Evolutionary conservation across 2,329 filamentous ascomycete species (phyloP).

Genomic region (Ceratocystis cubensis): DNA sequence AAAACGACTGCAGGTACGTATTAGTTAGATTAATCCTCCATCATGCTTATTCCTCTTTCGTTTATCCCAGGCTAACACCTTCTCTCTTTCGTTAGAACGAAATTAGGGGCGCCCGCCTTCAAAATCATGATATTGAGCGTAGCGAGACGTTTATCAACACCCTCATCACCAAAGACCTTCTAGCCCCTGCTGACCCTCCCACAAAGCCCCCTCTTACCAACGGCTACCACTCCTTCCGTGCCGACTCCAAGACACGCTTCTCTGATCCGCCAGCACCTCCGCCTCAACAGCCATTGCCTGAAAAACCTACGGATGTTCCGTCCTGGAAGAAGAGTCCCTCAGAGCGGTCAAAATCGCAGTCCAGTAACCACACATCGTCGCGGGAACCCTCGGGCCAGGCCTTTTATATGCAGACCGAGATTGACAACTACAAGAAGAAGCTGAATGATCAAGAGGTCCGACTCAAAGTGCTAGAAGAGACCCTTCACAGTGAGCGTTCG

Average conservation of each 20-base stretch:
- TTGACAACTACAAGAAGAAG: slow-evolving; percentile 70
- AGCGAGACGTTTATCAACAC: slow-evolving; percentile 71
- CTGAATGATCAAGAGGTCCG: slow-evolving; percentile 42
- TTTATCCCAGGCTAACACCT: slow-evolving; percentile 20
- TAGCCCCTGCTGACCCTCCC: slow-evolving; percentile 41
- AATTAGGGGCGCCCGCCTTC: slow-evolving; percentile 77
- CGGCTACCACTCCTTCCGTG: slow-evolving; percentile 45
- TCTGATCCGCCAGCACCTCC: slow-evolving; percentile 88
- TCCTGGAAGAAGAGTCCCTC: slow-evolving; percentile 64
- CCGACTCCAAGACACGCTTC: slow-evolving; percentile 71
- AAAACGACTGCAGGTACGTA: slow-evolving; percentile 66
- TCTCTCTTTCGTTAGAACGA: slow-evolving; percentile 49
- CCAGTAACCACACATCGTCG: slow-evolving; percentile 23
- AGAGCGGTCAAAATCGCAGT: slow-evolving; percentile 53
- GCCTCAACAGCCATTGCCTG: slow-evolving; percentile 81
- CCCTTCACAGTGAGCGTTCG: slow-evolving; percentile 64
- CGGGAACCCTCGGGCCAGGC: slow-evolving; percentile 54
- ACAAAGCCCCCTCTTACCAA: slow-evolving; percentile 35
- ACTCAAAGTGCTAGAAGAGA: slow-evolving; percentile 49
- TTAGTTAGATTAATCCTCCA: too few species aligned
- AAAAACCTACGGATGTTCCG: slow-evolving; percentile 66
- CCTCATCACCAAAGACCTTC: slow-evolving; percentile 58
- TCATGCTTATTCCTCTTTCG: not conserved
- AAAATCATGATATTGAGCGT: slow-evolving; percentile 71
- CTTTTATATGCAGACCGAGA: slow-evolving; percentile 72